Conservation (phyloP, 1,284 basidiomycete species). For the Afroboletus lepidellus region DNA sequence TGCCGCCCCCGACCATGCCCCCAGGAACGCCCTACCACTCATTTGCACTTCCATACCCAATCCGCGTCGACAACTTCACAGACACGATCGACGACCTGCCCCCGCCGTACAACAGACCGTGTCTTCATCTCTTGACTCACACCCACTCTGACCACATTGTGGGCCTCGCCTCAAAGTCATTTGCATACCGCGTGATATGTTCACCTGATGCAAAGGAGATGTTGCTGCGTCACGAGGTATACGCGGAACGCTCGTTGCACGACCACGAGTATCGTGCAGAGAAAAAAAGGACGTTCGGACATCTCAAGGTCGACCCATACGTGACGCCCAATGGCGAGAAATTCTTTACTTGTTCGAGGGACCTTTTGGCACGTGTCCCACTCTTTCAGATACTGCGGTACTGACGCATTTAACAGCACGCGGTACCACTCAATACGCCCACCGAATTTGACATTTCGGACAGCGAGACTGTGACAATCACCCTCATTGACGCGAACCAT, state of each 20-base stretch:
- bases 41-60: slow-evolving; percentile 67
- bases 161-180: slow-evolving; percentile 69
- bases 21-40: slow-evolving; percentile 67
- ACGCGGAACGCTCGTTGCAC: slow-evolving; percentile 56
- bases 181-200: slow-evolving; percentile 68
- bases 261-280: slow-evolving; percentile 52
- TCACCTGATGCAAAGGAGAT: slow-evolving; percentile 81
- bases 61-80: slow-evolving; percentile 79
- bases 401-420: slow-evolving; percentile 20
- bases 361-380: slow-evolving; percentile 41
- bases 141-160: slow-evolving; percentile 81
- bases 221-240: slow-evolving; percentile 73
- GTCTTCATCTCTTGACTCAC: slow-evolving; percentile 76
- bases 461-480: slow-evolving; percentile 65
- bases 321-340: slow-evolving; percentile 45
- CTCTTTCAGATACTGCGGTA: slow-evolving; percentile 30
- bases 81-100: slow-evolving; percentile 34
- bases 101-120: slow-evolving; percentile 43
- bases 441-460: slow-evolving; percentile 59
- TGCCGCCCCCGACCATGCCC: slow-evolving; percentile 47
- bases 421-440: slow-evolving; percentile 61
- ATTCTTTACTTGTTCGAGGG: slow-evolving; percentile 52
- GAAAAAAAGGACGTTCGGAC: slow-evolving; percentile 60
- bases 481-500: slow-evolving; percentile 89
- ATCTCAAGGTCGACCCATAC: slow-evolving; percentile 59